Evolutionary conservation across 768 basidiomycete genomes (phyloP), one percentile per base, ranked within the genome.

Genomic region (Dictyophora rubrovolvata): DNA sequence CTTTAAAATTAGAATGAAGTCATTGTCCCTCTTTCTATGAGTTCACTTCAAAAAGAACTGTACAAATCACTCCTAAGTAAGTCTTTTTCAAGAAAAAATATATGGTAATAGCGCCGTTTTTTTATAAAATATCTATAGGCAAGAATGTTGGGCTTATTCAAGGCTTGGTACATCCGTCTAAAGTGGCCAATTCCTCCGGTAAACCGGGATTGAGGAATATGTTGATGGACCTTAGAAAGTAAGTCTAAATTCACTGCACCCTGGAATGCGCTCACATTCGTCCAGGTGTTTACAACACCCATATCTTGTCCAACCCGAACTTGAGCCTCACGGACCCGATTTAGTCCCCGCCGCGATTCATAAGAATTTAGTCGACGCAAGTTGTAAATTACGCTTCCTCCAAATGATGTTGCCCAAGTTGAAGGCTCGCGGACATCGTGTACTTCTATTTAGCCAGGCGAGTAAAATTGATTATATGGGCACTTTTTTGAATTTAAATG

Each of bases 361-460:
- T 63, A 82, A 84, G 47, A 87, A 86, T 64, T 72, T 96, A 36
- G 84, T 93, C 48, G 85, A 86, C 50, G 90, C 82, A 5, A 93
- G 89, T 68, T 81, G 85, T n/a, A 95, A 97, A 70, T 73, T 97
- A 53, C 80, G 82, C 21, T 76, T 96, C 51, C 75, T 97, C 34
- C 89, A 84, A 67, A 70, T 75, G 33, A 70, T 96, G 56, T 74
- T 97, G 28, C 90, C 91, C 1, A 92, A 89, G 69, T 77, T 97
- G 47, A 87, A 86, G 64, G 81, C 83, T 54, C 83, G 85, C 50
- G 90, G 91, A 0, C 93, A 96, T 73, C 85, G 94, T 22, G 83
- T 97, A 33, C 76, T 97, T 22, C 71, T 97, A 2, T 97, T 97
- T 71, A 93, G 90, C 68, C 93, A 95, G 75, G 93, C 90, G 62